Evolutionary conservation across 441 rosid genomes (phyloP).

Genomic region (Populus hybrid): DNA sequence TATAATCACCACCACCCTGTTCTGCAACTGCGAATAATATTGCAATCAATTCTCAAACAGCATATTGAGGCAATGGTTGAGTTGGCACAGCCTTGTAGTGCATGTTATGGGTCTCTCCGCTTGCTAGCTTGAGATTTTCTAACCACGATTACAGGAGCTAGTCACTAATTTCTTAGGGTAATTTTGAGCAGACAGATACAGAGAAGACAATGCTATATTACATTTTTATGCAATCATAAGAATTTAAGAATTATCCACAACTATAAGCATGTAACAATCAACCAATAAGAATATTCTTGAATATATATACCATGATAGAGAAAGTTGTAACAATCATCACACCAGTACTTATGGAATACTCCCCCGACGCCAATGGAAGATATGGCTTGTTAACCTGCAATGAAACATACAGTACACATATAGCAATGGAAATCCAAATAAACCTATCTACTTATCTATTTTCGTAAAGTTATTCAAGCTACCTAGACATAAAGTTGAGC

Average conservation of each 20-base stretch:
- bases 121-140: background rate
- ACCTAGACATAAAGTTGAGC: constrained; percentile 6
- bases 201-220: background rate
- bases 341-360: constrained; percentile 67
- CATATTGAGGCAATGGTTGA: background rate
- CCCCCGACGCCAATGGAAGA: constrained; percentile 98
- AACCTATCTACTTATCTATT: background rate
- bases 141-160: background rate
- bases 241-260: background rate
- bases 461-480: background rate
- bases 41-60: background rate
- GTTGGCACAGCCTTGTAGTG: background rate
- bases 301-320: constrained; percentile 63
- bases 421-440: constrained; percentile 4
- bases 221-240: background rate
- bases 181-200: background rate
- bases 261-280: constrained; percentile 3
- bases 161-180: background rate
- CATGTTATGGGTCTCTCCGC: background rate
- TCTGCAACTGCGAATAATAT: background rate
- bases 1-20: background rate
- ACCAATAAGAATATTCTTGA: background rate
- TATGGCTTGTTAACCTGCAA: constrained; percentile 93
- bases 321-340: constrained; percentile 57
- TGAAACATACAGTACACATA: background rate